Evolutionary conservation across 768 basidiomycete species (phyloP), one percentile per base, ranked within the genome.

Genomic region (Serendipita sp.): DNA sequence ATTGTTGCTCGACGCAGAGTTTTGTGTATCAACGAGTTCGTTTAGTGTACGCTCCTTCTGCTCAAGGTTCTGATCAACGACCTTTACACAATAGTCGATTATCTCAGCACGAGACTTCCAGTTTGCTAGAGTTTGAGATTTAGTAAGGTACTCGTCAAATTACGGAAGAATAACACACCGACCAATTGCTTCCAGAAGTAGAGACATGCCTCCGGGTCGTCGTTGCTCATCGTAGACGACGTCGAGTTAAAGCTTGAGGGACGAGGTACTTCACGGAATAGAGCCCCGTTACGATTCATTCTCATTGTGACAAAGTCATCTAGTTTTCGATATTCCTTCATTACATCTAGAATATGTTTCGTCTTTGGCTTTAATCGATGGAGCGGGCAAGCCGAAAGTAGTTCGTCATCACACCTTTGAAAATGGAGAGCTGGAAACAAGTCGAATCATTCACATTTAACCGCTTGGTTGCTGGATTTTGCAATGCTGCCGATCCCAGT

Each of bases 221-320:
- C 73, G 64, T 75, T 85, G 13, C 78, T 44, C 2, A 23, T 66
- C 11, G 63, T 81, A 62, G 74, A 77, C 37, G 75, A 27, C 31
- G 73, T 68, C 10, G 79, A 79, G 58, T 74, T 68, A 50, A 31
- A 87, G 80, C 68, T 87, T 79, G 77, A 74, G n/a, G 55, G 4
- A 60, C 11, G 55, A 8, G 55, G 27, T 18, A 34, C 23, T n/a
- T 91, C 90, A 62, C 87, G 80, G 73, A 85, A 83, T 63, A 83
- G 79, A 3, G 89, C 89, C 64, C 80, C 81, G 44, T 87, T 85
- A 60, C 89, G 82, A 72, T 92, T 91, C 53, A 91, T 73, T 37
- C 90, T 79, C 85, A 89, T 88, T 44, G 79, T 81, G 67, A 92
- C 85, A 4, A 82, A 76, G 70, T 92, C 89, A 73, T 92, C 89